Evolutionary conservation across 2,329 filamentous ascomycete species (phyloP).

Genomic region (Byssoonygena ceratinophila): DNA sequence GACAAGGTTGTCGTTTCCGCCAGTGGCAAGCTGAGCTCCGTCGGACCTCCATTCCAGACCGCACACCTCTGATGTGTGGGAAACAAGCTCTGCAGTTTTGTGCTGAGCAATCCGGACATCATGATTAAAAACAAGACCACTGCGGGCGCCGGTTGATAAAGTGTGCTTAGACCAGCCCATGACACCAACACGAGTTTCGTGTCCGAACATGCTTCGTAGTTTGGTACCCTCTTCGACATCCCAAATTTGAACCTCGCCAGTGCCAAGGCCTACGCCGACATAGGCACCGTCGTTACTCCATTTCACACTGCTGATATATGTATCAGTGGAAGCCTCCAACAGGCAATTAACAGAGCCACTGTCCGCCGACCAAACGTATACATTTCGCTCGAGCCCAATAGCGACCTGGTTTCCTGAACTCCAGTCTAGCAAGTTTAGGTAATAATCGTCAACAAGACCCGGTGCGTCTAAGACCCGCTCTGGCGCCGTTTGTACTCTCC

Average conservation of each 20-base stretch:
- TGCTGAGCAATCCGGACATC: slow-evolving; percentile 95
- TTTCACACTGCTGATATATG: slow-evolving; percentile 95
- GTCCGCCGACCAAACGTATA: slow-evolving; percentile 98
- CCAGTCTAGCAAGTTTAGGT: slow-evolving; percentile 97
- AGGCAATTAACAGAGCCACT: slow-evolving; percentile 81
- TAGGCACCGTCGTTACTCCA: slow-evolving; percentile 97
- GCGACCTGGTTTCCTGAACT: slow-evolving; percentile 95
- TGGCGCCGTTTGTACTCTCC: slow-evolving; percentile 84
- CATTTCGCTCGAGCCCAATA: slow-evolving; percentile 90
- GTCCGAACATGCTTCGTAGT: slow-evolving; percentile 96
- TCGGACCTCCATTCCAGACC: slow-evolving; percentile 96
- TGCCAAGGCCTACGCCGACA: slow-evolving; percentile 86
- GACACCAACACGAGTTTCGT: slow-evolving; percentile 90
- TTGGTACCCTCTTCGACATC: slow-evolving; percentile 90
- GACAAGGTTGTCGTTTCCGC: slow-evolving; percentile 97
- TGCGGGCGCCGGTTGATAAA: slow-evolving; percentile 86
- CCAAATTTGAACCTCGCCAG: slow-evolving; percentile 98
- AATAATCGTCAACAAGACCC: slow-evolving; percentile 95
- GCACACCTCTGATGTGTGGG: slow-evolving; percentile 95
- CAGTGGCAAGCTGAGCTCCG: slow-evolving; percentile 90
- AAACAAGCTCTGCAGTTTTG: slow-evolving; percentile 94
- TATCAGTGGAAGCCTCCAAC: slow-evolving; percentile 77
- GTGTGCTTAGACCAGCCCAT: slow-evolving; percentile 99
- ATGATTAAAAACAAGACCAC: slow-evolving; percentile 94
- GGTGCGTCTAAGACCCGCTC: slow-evolving; percentile 95